Conservation (phyloP, 257 asterid species). For the Vinca minor region DNA sequence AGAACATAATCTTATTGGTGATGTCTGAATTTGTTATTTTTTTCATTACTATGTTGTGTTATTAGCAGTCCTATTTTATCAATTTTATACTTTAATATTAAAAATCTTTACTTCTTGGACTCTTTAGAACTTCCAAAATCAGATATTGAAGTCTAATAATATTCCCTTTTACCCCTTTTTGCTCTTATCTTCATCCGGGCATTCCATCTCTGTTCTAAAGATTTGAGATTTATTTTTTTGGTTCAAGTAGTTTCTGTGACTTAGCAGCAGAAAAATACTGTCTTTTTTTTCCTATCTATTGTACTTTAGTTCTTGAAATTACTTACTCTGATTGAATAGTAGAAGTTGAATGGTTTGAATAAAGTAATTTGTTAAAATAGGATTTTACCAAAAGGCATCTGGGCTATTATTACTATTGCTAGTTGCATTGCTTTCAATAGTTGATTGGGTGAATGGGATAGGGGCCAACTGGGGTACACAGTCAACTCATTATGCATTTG, state of each 20-base stretch:
- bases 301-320: no score
- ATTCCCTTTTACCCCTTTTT: background rate
- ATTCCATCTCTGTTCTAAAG: background rate
- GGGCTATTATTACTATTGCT: conserved; percentile 9
- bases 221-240: no score
- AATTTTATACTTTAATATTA: background rate
- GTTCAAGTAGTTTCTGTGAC: conserved; percentile 4
- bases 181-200: conserved; percentile 7
- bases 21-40: conserved; percentile 3
- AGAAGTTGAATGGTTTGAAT: conserved; percentile 15
- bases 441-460: conserved; percentile 42
- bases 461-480: conserved; percentile 94
- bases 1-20: conserved; percentile 5
- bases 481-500: conserved; percentile 62
- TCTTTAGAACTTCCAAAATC: background rate
- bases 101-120: background rate
- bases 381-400: conserved; percentile 13
- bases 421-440: conserved; percentile 13
- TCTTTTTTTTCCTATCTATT: no score
- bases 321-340: background rate
- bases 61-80: background rate
- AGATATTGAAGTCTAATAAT: background rate
- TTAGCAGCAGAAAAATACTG: background rate
- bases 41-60: no score
- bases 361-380: conserved; percentile 9